Conservation (phyloP, 106 monocot genomes). For the Cymbidium sinense region DNA sequence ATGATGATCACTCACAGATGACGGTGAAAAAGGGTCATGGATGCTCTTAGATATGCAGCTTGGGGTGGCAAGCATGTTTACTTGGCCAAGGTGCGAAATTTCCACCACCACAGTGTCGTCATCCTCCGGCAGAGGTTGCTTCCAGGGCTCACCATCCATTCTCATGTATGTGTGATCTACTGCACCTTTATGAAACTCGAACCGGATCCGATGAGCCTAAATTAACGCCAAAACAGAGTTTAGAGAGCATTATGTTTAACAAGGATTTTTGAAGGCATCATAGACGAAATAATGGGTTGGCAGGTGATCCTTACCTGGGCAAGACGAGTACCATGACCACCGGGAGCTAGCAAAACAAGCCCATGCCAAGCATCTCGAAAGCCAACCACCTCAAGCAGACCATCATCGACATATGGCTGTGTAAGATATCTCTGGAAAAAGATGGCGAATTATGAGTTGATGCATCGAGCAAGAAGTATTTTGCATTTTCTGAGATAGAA, state of each 20-base stretch:
- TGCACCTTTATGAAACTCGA: constrained; percentile 77
- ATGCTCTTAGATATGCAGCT: constrained; percentile 70
- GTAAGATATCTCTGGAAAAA: constrained; percentile 49
- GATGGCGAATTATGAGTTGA: not conserved
- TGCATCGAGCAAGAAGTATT: not conserved
- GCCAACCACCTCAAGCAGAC: constrained; percentile 84
- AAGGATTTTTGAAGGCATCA: not conserved
- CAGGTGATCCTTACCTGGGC: constrained; percentile 47
- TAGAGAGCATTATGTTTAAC: not conserved
- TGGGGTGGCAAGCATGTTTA: constrained; percentile 61
- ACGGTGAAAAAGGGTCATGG: constrained; percentile 26
- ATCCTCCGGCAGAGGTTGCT: constrained; percentile 73
- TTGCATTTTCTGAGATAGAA: not conserved
- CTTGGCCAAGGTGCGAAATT: constrained; percentile 71
- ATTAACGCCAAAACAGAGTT: not conserved
- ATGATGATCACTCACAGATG: not conserved
- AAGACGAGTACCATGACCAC: constrained; percentile 87
- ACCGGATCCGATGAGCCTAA: constrained; percentile 72
- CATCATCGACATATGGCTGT: constrained; percentile 69
- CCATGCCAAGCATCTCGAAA: constrained; percentile 99
- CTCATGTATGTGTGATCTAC: constrained; percentile 79
- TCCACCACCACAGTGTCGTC: constrained; percentile 76
- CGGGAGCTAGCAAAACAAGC: constrained; percentile 73
- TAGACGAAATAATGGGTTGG: not conserved
- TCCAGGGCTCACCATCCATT: constrained; percentile 96